phyloP scores from a whole-genome alignment of 2,329 filamentous ascomycete genomes.

The Grosmannia serpens region DNA sequence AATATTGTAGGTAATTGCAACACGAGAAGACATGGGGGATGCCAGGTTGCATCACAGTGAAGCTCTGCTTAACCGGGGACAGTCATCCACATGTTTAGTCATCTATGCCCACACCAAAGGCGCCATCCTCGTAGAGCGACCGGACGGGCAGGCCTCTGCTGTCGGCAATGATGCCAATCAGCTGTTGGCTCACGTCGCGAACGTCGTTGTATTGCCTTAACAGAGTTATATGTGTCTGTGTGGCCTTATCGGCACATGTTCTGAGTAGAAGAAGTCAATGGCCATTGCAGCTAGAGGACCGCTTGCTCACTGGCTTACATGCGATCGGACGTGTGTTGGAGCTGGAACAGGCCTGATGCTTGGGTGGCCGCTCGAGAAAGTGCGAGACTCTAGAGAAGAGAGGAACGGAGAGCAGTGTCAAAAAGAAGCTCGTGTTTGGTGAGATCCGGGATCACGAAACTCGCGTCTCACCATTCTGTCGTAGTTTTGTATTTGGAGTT shows the following conservation, averaged over 20 bases:
- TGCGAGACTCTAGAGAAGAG: neutral
- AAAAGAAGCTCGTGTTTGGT: neutral
- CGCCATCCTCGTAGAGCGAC: constrained; percentile 18
- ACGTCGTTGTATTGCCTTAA: constrained; percentile 26
- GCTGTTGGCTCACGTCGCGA: constrained; percentile 25
- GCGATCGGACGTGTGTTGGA: neutral
- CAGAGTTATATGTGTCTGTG: constrained; percentile 15
- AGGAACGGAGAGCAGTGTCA: neutral
- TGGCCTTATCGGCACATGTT: neutral
- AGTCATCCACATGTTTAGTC: constrained; percentile 1
- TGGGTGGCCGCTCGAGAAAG: constrained; percentile 5
- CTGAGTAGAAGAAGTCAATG: neutral
- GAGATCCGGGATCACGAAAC: neutral
- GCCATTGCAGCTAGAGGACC: neutral
- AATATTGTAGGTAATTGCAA: neutral
- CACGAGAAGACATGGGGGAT: neutral
- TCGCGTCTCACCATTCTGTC: constrained; percentile 5
- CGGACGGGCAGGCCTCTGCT: constrained; percentile 20
- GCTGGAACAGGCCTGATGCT: neutral
- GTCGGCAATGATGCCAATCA: constrained; percentile 27
- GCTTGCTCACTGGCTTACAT: neutral
- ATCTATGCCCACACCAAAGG: constrained; percentile 20
- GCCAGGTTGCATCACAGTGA: neutral
- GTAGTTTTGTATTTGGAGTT: neutral
- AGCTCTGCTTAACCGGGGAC: neutral